Percentiles rank a stretch among this genome's conserved stretches.
Conservation (phyloP, 1,139 yeast genomes). For the Yamadazyma mexicana region DNA sequence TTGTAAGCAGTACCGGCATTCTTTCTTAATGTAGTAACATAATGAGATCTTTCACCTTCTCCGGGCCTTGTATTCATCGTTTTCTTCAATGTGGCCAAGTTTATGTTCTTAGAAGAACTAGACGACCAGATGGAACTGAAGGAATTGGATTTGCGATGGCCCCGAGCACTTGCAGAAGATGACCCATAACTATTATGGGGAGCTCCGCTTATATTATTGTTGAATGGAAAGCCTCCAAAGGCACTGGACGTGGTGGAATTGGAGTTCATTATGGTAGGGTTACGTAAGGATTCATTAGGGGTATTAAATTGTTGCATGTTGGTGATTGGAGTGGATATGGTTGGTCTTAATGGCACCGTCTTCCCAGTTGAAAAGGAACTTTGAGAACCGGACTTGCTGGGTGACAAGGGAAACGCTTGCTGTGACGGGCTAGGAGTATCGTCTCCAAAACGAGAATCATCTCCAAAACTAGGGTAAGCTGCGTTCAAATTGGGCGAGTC, state of each 20-base stretch:
- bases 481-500: conserved; percentile 3
- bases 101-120: conserved; percentile 36
- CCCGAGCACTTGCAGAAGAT: neutral
- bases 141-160: conserved; percentile 23
- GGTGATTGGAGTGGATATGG: conserved; percentile 17
- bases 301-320: conserved; percentile 7
- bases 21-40: conserved; percentile 54
- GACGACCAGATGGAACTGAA: conserved; percentile 39
- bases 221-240: neutral
- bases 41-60: conserved; percentile 53
- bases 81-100: conserved; percentile 39
- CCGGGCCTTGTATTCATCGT: conserved; percentile 43
- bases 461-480: neutral
- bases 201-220: neutral
- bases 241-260: neutral
- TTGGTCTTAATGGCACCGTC: conserved; percentile 13
- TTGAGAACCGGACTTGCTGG: conserved; percentile 10
- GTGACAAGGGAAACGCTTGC: conserved; percentile 3
- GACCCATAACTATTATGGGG: neutral
- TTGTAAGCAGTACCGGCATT: conserved; percentile 57
- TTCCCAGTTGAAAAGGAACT: conserved; percentile 12
- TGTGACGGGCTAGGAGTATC: neutral
- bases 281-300: conserved; percentile 6
- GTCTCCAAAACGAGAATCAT: neutral
- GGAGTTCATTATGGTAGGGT: neutral